Base-by-base conservation (phyloP, 2,329 filamentous ascomycete species). In the Coniochaeta prunicola region DNA sequence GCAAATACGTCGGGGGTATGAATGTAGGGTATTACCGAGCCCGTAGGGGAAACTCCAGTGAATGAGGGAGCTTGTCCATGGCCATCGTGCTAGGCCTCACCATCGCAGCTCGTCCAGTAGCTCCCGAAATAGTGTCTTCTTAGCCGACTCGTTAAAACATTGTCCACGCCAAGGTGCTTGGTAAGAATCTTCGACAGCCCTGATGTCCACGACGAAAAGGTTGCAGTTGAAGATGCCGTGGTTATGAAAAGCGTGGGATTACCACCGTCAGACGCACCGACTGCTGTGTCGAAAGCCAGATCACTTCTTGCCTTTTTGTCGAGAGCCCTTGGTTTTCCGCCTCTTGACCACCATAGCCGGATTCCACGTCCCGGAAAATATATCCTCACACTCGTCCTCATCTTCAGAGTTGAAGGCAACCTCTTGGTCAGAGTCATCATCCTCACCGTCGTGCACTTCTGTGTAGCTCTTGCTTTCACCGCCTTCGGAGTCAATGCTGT, bases 361-460 rank as follows among this genome's bases (percentile, higher is more conserved):
- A 65, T 87, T 79, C 85, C 85, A 88, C 4, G 75, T 76, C 1
- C 85, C 85, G 0, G 78, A 73, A 69, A 88, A 88, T 34, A 88
- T 72, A 48, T 87, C 85, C 58, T 88, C 85, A 57, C 85, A 87
- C 67, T 88, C 85, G 40, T 87, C 84, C 60, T 87, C 83, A 62
- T 88, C 82, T 9, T 82, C 81, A 24, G 82, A 86, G 72, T 88
- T 82, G 64, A 87, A 87, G 17, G 85, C 54, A 42, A 63, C 58
- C 19, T 66, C 65, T 15, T 65, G 64, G 13, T 59, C 59, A 17
- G 60, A 45, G 4, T 61, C 57, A 12, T 45, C 59, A 19, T 60
- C 58, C 21, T 61, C 59, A 28, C 56, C 58, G 57, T 56, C 61
- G 33, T 62, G 58, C 26, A 26, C 53, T 26, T 58, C 38, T n/a